phyloP scores from a whole-genome alignment of 2,329 filamentous ascomycete species.

The Aspergillus sp. region DNA sequence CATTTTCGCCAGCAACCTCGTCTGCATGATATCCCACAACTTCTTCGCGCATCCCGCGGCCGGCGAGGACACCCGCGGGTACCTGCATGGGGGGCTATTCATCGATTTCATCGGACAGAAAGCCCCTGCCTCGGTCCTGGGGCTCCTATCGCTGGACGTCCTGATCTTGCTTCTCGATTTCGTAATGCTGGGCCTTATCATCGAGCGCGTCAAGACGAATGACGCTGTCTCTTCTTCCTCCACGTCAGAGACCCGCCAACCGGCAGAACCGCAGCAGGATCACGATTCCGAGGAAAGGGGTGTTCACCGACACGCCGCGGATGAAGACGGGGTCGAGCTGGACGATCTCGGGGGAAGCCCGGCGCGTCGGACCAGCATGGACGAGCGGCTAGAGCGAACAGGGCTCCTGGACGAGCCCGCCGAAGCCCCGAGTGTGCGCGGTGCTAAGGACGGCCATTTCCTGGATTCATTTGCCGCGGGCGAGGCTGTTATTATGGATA shows the following conservation, averaged over 20 bases:
- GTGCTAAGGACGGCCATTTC: conserved; percentile 22
- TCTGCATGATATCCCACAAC: conserved; percentile 49
- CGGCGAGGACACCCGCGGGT: conserved; percentile 44
- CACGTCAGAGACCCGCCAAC: conserved; percentile 6
- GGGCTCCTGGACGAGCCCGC: conserved; percentile 26
- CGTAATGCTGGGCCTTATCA: conserved; percentile 45
- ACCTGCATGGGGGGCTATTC: conserved; percentile 53
- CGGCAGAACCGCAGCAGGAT: conserved; percentile 37
- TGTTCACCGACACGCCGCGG: conserved; percentile 31
- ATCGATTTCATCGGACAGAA: conserved; percentile 58
- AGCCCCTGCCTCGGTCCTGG: conserved; percentile 45
- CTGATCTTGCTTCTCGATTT: conserved; percentile 48
- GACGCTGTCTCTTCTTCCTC: conserved; percentile 8
- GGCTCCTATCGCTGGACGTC: conserved; percentile 45
- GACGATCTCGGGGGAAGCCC: conserved; percentile 23
- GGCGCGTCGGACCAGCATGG: conserved; percentile 4
- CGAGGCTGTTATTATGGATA: conserved; percentile 28
- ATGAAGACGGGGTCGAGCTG: conserved; percentile 30
- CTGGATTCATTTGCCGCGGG: conserved; percentile 31
- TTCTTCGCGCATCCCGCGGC: conserved; percentile 44
- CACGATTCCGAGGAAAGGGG: conserved; percentile 53
- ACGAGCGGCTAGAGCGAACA: conserved; percentile 19
- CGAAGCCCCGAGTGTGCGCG: conserved; percentile 13
- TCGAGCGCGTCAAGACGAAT: conserved; percentile 43
- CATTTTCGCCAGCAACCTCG: conserved; percentile 45